Base-by-base conservation (phyloP, 2,329 filamentous ascomycete genomes). In the Phyllosticta capitalensis region DNA sequence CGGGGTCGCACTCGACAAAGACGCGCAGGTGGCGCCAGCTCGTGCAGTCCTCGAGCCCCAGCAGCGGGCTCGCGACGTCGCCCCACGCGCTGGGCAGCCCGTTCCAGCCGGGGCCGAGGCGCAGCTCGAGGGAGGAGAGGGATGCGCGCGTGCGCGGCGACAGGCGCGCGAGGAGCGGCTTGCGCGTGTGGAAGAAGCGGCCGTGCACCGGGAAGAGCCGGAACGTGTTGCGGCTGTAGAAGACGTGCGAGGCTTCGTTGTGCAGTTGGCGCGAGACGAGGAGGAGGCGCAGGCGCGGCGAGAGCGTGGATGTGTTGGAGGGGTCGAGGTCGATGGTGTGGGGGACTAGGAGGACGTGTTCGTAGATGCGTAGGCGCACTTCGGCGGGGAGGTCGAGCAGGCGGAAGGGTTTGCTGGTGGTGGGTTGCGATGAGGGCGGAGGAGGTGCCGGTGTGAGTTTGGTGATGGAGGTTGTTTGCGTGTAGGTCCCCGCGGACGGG, bases 1-100 rank as follows among this genome's bases (percentile, higher is more conserved):
- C 87, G 0, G 88, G 87, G 66, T 92, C 88, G 63, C 81, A 82
- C 70, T 91, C 84, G 22, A 90, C 82, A 67, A 88, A 88, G 10
- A 92, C 80, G 24, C 79, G 82, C 54, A 92, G 69, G 14, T 76
- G 77, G 28, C 80, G 78, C 20, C 88, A 80, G 54, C 78, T 82
- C 60, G 72, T 72, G 69, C 84, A 87, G 55, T 89, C 84, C 1
- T 69, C 64, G 6, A 92, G 76, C 0, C 87, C 87, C 0, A 91
- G 76, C 30, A 26, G 49, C 17, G 12, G 52, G 21, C 21, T 24
- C 7, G 22, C 22, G 21, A 51, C 49, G 21, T 22, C 49, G 21
- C 49, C 49, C 85, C 89, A 91, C 55, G 85, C 83, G 33, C 77
- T 78, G 0, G 88, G 88, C 14, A 88, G 88, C 60, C 81, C 81